Evolutionary conservation across 768 basidiomycete genomes (phyloP).

Genomic region (Asterophora parasitica): DNA sequence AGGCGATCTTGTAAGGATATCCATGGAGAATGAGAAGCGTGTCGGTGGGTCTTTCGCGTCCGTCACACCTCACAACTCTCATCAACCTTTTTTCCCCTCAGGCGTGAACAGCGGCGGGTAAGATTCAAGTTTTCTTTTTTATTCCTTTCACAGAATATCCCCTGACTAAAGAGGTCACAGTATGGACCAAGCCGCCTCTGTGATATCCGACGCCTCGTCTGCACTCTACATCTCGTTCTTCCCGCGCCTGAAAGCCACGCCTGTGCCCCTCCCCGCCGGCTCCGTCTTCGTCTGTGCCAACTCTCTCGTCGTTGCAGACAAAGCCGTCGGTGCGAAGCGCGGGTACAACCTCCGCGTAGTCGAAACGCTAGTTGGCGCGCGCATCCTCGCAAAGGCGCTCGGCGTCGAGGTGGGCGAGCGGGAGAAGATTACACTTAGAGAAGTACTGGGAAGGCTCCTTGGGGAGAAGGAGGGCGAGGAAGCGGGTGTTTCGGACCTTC

Average conservation of each 20-base stretch:
- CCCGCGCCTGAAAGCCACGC: conserved; percentile 62
- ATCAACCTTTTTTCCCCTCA: conserved; percentile 11
- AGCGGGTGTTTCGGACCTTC: conserved; percentile 41
- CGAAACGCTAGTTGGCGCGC: conserved; percentile 80
- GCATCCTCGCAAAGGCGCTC: conserved; percentile 62
- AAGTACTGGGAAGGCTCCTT: conserved; percentile 57
- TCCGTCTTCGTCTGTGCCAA: conserved; percentile 76
- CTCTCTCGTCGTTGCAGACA: conserved; percentile 79
- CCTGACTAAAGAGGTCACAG: conserved; percentile 29
- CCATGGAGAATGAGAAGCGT: conserved; percentile 80
- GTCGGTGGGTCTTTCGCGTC: conserved; percentile 44
- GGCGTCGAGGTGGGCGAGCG: conserved; percentile 35
- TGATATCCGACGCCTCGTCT: conserved; percentile 65
- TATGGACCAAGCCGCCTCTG: conserved; percentile 90
- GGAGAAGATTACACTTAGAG: conserved; percentile 60
- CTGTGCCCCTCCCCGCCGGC: conserved; percentile 53
- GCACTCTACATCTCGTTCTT: conserved; percentile 82
- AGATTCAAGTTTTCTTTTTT: conserved; percentile 15
- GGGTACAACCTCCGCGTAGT: conserved; percentile 89
- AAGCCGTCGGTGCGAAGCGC: conserved; percentile 67
- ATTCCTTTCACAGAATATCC: neutral
- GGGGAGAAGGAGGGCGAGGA: conserved; percentile 44
- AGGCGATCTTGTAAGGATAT: conserved; percentile 70
- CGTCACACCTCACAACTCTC: neutral
- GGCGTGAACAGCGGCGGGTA: conserved; percentile 79